Percentiles rank a stretch among this genome's conserved stretches.
These are phyloP conservation scores for Silene conica DNA, from an alignment of 148 eudicot species.

Conservation along the genomic window DNA sequence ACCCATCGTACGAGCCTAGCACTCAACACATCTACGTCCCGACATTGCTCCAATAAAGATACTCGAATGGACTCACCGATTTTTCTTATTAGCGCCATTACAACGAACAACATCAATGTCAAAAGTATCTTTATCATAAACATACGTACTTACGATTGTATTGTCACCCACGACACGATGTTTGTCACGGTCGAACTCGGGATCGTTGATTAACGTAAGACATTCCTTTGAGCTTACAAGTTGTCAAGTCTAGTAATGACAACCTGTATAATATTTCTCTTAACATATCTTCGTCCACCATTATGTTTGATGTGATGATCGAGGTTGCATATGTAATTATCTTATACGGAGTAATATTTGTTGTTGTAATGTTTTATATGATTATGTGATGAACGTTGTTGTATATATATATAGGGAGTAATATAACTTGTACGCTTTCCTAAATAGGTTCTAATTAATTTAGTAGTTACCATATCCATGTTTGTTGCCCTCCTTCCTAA, in stretches of 20 bases:
- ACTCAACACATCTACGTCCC: neutral
- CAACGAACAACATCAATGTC: neutral
- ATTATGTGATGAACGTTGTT: too few relatives aligned
- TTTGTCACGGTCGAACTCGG: constrained; percentile 1
- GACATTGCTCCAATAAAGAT: neutral
- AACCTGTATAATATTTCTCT: neutral
- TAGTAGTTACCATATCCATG: too few relatives aligned
- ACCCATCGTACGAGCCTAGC: constrained; percentile 4
- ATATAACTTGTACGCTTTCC: too few relatives aligned
- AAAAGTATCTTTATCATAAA: neutral
- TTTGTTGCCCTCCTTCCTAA: too few relatives aligned
- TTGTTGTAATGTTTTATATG: too few relatives aligned
- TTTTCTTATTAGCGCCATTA: neutral
- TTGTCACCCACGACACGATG: constrained; percentile 3
- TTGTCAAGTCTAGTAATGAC: neutral
- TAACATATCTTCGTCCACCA: neutral
- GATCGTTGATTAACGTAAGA: neutral
- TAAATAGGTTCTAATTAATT: too few relatives aligned
- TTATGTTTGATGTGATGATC: neutral
- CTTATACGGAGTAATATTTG: too few relatives aligned
- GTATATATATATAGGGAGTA: too few relatives aligned
- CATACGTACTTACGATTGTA: neutral
- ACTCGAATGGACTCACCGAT: neutral
- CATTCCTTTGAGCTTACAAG: neutral
- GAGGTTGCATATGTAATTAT: too few relatives aligned